Evolutionary conservation across 2,329 filamentous ascomycete genomes (phyloP), one percentile per base, ranked within the genome.

Genomic region (Kalmusia sp.): DNA sequence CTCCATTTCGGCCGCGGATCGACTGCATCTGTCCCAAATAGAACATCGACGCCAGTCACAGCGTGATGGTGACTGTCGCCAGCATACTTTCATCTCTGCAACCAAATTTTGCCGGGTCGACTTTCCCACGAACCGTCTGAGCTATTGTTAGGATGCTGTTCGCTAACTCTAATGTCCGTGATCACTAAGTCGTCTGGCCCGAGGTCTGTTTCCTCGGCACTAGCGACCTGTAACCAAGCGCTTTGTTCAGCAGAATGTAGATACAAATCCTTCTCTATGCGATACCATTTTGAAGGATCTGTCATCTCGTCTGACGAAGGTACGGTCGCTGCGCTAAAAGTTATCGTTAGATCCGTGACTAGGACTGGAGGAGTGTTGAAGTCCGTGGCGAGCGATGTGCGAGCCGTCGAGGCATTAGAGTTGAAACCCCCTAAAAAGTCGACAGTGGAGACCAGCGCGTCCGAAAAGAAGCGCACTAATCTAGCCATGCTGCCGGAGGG

Each of bases 1-100:
- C 84, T 79, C 93, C 93, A 98, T 39, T 89, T 88, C 6, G 87
- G 84, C 57, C 93, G 85, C 12, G 91, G 92, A 70, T 98, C 93
- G 28, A 92, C 90, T 11, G 92, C 92, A 71, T 96, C 92, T 15
- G 91, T 85, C 31, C 92, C 92, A 68, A 93, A 96, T 9, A 96
- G 81, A 15, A 96, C 86, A 70, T 96, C 92, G 11, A 96, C 79
- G 3, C 86, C 88, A 1, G 91, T 95, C 46, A 96, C 82, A 27
- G 86, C 88, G 35, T 88, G 85, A 62, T 88, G n/a, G n/a, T 84
- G 54, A 83, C 67, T 87, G n/a, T n/a, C 87, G 33, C 82, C 80
- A n/a, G 87, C 87, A 54, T 90, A 83, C 72, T 89, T 85, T 33
- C 48, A 52, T 59, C 51, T 58, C 37, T 62, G 49, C 60, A 96